Base-by-base conservation (phyloP, 495 filamentous ascomycete genomes). In the Durotheca rogersii region DNA sequence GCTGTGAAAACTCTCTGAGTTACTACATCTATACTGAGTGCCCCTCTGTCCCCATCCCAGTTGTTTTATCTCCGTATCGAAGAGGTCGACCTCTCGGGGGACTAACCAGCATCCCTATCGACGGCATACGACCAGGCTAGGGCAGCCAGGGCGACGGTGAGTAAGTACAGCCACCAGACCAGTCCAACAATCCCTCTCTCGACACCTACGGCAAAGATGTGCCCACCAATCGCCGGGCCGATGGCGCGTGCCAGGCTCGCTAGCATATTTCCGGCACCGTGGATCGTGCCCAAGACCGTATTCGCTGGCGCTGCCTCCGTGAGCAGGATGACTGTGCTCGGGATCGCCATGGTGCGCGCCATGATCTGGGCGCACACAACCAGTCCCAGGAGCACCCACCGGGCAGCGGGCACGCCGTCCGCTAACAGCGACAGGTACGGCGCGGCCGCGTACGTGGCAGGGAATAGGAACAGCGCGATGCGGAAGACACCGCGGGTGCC, bases 301-400 rank as follows among this genome's bases (percentile, higher is more conserved):
- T 79, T 76, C 30, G 81, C 71, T 2, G 86, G 81, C n/a, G 82
- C 79, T 10, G 74, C 73, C 51, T 89, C 88, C 11, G 84, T 88
- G 0, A 90, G 71, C 0, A 91, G 66, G 10, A 89, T 88, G 0
- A 86, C 77, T 1, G 79, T 80, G 4, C 78, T 79, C 0, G 87
- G 86, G 0, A 87, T 70, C 2, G 81, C 82, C 57, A 90, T 89
- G 3, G 86, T 89, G 32, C 85, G 74, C 1, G 84, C 88, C 12
- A 82, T 66, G 17, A 89, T 86, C 61, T 90, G 87, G 1, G 87
- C 60, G 20, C 76, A 74, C 0, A 89, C 72, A 0, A 91, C 79
- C 1, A 75, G 23, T 0, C 78, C 79, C 15, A 91, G 78, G 75
- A 86, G 40, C 78, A 75, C 14, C 66, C 40, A 53, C 62, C 77